Evolutionary conservation across 2,329 filamentous ascomycete genomes (phyloP), one percentile per base, ranked within the genome.

Genomic region (Mariannaea elegans): DNA sequence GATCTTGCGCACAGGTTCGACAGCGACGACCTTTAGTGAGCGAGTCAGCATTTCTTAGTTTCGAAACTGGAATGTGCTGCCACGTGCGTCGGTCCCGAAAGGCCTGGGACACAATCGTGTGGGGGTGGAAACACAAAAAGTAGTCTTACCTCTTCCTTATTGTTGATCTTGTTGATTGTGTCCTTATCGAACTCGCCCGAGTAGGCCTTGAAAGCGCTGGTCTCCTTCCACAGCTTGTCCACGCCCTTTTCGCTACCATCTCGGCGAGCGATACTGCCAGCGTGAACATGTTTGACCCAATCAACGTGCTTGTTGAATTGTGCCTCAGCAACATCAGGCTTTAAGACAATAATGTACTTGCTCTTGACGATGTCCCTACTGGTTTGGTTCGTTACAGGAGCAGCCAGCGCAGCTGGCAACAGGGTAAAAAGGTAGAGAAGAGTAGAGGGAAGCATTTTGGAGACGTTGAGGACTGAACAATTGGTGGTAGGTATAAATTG

Each of bases 311-410:
- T 61, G n/a, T 75, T 72, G 23, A 79, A 62, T n/a, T 73, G 66
- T 1, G 68, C 61, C 14, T 70, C 59, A 13, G 64, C 63, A 39
- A 76, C 65, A 29, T 73, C 72, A 8, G 75, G 70, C 67, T 81
- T 79, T 18, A 82, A 64, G 31, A 79, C 82, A 68, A 82, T 69
- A 56, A 82, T 82, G 68, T 81, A 82, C 64, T 76, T 80, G 63
- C 73, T 74, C 46, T 76, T 66, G 38, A 78, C 62, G 34, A 76
- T 61, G 51, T 67, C 66, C 3, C 46, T 41, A 27, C 59, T 56
- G 23, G 45, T 14, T 12, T 24, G 44, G 32, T 21, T 31, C 14
- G 50, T 36, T 27, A 60, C 29, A 31, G 49, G 27, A 44, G 55
- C 29, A 12, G 56, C 29, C n/a, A 59, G 59, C 16, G 53, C 64